Evolutionary conservation across 805 yeast species (phyloP).

Genomic region (Yamadazyma philogaea): DNA sequence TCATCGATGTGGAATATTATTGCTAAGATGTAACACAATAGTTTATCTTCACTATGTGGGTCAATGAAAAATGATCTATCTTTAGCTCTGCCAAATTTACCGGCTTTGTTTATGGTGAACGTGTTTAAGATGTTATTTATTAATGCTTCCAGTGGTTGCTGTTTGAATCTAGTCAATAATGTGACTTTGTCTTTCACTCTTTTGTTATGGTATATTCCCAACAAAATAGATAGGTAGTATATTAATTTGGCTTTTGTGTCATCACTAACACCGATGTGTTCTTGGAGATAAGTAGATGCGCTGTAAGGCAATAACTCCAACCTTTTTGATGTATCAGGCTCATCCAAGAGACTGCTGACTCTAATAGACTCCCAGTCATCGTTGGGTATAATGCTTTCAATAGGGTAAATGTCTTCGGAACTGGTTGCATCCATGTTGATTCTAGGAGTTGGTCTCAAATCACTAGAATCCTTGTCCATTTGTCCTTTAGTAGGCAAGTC

Average conservation of each 20-base stretch:
- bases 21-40: slow-evolving; percentile 74
- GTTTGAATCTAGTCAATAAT: slow-evolving; percentile 54
- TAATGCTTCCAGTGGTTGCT: slow-evolving; percentile 68
- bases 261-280: slow-evolving; percentile 35
- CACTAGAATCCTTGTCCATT: slow-evolving; percentile 53
- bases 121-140: slow-evolving; percentile 68
- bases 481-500: slow-evolving; percentile 70
- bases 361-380: slow-evolving; percentile 63
- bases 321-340: slow-evolving; percentile 44
- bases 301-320: slow-evolving; percentile 60
- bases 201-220: slow-evolving; percentile 77
- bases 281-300: slow-evolving; percentile 51
- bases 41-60: slow-evolving; percentile 83
- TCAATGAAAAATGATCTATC: slow-evolving; percentile 78
- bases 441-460: slow-evolving; percentile 80
- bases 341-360: slow-evolving; percentile 58
- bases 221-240: slow-evolving; percentile 74
- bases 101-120: slow-evolving; percentile 65
- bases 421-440: slow-evolving; percentile 75
- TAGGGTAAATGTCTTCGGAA: slow-evolving; percentile 79
- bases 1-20: slow-evolving; percentile 72
- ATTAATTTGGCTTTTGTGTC: slow-evolving; percentile 61
- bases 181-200: slow-evolving; percentile 57
- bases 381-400: slow-evolving; percentile 65
- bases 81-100: slow-evolving; percentile 68